Percentiles rank a stretch among this genome's conserved stretches.
phyloP scores from a whole-genome alignment of 148 eudicot genomes.

The Vaccinium corymbosum region DNA sequence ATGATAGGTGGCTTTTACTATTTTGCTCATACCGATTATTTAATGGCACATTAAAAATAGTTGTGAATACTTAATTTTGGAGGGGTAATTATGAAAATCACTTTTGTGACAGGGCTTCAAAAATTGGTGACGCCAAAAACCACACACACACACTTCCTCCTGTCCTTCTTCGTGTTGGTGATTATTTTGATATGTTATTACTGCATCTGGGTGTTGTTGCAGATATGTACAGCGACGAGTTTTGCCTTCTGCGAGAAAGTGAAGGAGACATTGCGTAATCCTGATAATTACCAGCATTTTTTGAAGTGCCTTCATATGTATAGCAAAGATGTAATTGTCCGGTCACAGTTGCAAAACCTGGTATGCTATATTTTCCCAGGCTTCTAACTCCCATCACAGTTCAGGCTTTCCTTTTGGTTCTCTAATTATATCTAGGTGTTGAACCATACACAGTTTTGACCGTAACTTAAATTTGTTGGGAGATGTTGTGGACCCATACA shows the following conservation, averaged over 20 bases:
- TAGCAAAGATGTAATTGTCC: conserved; percentile 25
- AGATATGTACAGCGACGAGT: conserved; percentile 37
- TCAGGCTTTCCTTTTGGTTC: background rate
- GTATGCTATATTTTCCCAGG: conserved; percentile 23
- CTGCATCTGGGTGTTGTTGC: conserved; percentile 13
- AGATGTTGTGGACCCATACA: background rate
- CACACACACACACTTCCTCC: background rate
- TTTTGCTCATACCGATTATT: no score
- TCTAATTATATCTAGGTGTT: background rate
- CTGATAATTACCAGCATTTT: conserved; percentile 36
- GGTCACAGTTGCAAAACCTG: conserved; percentile 33
- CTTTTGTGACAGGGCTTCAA: no score
- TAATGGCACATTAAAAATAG: no score
- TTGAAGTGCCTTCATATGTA: conserved; percentile 34
- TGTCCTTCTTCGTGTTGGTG: background rate
- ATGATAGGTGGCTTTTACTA: no score
- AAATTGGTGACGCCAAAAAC: no score
- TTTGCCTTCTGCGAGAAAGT: conserved; percentile 43
- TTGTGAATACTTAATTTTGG: no score
- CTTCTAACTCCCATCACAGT: background rate
- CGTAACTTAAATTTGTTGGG: background rate
- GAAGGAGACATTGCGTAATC: conserved; percentile 37
- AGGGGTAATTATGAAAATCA: no score
- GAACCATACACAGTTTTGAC: background rate
- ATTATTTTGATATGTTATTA: background rate